Base-by-base conservation (phyloP, 78 protist species). In the Dictyostelium citrinum region DNA sequence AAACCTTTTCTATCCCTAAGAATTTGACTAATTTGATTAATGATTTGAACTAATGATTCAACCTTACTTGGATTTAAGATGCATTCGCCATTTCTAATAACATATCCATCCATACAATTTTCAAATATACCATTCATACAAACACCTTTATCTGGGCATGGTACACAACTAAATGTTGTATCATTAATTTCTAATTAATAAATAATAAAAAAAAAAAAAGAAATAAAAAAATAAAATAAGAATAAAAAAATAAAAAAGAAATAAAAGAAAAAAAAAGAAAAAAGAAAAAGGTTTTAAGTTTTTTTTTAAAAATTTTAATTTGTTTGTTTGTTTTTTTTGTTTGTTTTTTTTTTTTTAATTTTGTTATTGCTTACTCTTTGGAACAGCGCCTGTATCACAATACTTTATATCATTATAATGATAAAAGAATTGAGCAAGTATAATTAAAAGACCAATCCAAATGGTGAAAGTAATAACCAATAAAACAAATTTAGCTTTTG, bases 101-200 rank as follows among this genome's bases (percentile, higher is more conserved):
- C 41, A 43, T 76, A 86, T 24, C 84, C 92, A 10, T 86, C 79
- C 24, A 22, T 11, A 31, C 92, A 86, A 11, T 27, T 9, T 22
- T 31, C 68, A 77, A 86, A 77, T 55, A 16, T 3, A 20, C 55
- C 84, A 17, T 86, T 64, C 29, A 61, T 35, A 31, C 92, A 86
- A 27, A 86, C 33, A 9, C 92, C 92, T 61, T 43, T 74, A 43
- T 77, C 84, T 37, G 92, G 92, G 31, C 92, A 86, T 22, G 31
- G 46, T 14, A 29, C 27, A 77, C 92, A 86, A 61, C 24, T n/a
- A 24, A 29, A 77, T 43, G 55, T 49, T 43, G 51, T 49, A 86
- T 61, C 72, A 20, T n/a, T n/a, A 37, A 81, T 33, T 37, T 24
- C 45, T 37, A 81, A 22, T 27, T 31, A 12, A 27, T 20, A 60